These are phyloP conservation scores for Pleochaeta shiraiana DNA, from an alignment of 2,329 filamentous ascomycete genomes.

Conservation along the genomic window DNA sequence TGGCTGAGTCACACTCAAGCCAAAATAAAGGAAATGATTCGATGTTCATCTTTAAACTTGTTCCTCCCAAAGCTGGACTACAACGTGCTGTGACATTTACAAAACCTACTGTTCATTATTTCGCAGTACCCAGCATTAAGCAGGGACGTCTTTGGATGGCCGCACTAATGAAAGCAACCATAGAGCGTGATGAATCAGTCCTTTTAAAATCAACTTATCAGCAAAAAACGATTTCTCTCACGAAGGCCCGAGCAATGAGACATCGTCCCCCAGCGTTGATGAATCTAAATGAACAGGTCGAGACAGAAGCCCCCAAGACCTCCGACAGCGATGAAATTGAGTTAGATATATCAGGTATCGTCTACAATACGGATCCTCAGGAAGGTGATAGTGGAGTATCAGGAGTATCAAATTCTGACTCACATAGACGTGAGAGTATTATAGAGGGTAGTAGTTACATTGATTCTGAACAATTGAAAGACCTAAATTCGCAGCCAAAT, in stretches of 20 bases:
- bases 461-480: not conserved
- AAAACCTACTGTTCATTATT: slow-evolving; percentile 93
- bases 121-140: slow-evolving; percentile 77
- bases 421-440: not conserved
- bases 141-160: slow-evolving; percentile 95
- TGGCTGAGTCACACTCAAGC: slow-evolving; percentile 20
- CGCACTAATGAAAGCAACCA: slow-evolving; percentile 95
- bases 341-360: slow-evolving; percentile 17
- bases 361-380: slow-evolving; percentile 15
- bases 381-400: slow-evolving; percentile 18
- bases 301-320: slow-evolving; percentile 16
- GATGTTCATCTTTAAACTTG: slow-evolving; percentile 96
- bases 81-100: slow-evolving; percentile 92
- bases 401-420: slow-evolving; percentile 15
- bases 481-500: not conserved
- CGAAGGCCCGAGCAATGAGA: slow-evolving; percentile 70
- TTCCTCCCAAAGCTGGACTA: slow-evolving; percentile 70
- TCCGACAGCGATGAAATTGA: slow-evolving; percentile 16
- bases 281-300: slow-evolving; percentile 33
- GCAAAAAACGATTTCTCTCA: slow-evolving; percentile 85
- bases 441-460: not conserved
- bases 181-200: slow-evolving; percentile 67
- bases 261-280: slow-evolving; percentile 80
- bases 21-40: slow-evolving; percentile 30
- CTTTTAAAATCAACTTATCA: slow-evolving; percentile 83